Conservation (phyloP, 2,329 filamentous ascomycete species). For the Escovopsis sp. region DNA sequence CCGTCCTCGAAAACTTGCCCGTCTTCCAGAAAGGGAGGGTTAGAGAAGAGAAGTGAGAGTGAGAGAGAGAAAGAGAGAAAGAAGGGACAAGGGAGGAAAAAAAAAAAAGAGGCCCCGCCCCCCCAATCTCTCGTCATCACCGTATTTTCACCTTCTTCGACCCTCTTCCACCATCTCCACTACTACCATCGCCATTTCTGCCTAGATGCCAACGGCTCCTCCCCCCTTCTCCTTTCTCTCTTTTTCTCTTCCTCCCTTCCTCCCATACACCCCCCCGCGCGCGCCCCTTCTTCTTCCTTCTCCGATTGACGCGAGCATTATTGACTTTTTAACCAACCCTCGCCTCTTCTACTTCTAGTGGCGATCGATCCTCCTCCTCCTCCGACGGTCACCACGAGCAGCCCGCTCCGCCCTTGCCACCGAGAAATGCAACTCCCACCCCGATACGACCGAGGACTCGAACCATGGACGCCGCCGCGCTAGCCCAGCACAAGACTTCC, state of each 20-base stretch:
- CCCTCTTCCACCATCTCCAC: not conserved
- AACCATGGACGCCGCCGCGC: constrained; percentile 41
- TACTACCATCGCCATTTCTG: not conserved
- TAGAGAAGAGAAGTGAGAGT: too few relatives aligned
- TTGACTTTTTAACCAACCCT: too few relatives aligned
- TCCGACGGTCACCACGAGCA: not conserved
- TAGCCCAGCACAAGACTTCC: constrained; percentile 29
- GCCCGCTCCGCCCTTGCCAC: constrained; percentile 18
- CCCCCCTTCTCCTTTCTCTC: too few relatives aligned
- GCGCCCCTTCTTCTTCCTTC: too few relatives aligned
- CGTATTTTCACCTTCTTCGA: constrained; percentile 2
- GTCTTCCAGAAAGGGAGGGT: constrained; percentile 27
- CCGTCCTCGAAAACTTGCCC: constrained; percentile 19
- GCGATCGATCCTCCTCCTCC: not conserved
- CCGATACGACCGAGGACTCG: constrained; percentile 37
- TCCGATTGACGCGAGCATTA: too few relatives aligned
- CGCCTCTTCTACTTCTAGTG: not conserved
- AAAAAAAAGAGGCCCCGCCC: too few relatives aligned
- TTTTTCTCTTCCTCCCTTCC: too few relatives aligned
- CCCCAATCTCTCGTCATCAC: constrained; percentile 20
- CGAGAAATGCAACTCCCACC: constrained; percentile 18
- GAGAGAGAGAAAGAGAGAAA: too few relatives aligned
- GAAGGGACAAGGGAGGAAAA: constrained; percentile 8
- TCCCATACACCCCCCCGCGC: not conserved
- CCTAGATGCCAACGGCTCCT: too few relatives aligned